These are phyloP conservation scores for Cyberlindnera nakhonratchasimensis DNA, from an alignment of 805 yeast species.

Conservation along the genomic window DNA sequence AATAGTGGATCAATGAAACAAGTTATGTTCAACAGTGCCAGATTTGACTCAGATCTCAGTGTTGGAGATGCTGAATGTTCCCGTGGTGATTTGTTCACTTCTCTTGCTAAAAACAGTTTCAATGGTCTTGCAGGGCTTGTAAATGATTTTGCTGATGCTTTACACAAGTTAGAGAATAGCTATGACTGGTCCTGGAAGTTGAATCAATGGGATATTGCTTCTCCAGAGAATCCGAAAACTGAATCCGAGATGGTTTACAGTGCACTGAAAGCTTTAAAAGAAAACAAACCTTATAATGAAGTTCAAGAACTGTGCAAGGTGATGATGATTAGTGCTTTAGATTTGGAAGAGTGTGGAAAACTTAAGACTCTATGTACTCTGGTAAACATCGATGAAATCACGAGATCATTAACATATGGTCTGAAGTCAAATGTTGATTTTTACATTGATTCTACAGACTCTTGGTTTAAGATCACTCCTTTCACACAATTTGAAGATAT, in stretches of 20 bases:
- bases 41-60: constrained; percentile 43
- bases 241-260: constrained; percentile 50
- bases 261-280: constrained; percentile 45
- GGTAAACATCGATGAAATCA: constrained; percentile 16
- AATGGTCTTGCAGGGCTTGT: constrained; percentile 53
- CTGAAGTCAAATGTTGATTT: constrained; percentile 5
- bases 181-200: constrained; percentile 77
- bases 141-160: constrained; percentile 23
- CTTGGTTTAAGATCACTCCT: constrained; percentile 39
- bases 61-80: constrained; percentile 11
- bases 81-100: constrained; percentile 27
- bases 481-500: constrained; percentile 40
- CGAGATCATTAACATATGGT: background rate
- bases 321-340: constrained; percentile 10
- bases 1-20: constrained; percentile 36
- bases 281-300: constrained; percentile 23
- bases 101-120: constrained; percentile 51
- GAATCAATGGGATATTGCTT: constrained; percentile 71
- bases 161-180: constrained; percentile 22
- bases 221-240: constrained; percentile 33
- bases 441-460: constrained; percentile 13
- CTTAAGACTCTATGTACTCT: constrained; percentile 11
- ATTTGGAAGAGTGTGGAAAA: constrained; percentile 2
- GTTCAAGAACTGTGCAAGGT: constrained; percentile 21
- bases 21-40: constrained; percentile 54